These are phyloP conservation scores for Mesembryanthemum crystallinum DNA, from an alignment of 148 eudicot genomes.

Conservation along the genomic window DNA sequence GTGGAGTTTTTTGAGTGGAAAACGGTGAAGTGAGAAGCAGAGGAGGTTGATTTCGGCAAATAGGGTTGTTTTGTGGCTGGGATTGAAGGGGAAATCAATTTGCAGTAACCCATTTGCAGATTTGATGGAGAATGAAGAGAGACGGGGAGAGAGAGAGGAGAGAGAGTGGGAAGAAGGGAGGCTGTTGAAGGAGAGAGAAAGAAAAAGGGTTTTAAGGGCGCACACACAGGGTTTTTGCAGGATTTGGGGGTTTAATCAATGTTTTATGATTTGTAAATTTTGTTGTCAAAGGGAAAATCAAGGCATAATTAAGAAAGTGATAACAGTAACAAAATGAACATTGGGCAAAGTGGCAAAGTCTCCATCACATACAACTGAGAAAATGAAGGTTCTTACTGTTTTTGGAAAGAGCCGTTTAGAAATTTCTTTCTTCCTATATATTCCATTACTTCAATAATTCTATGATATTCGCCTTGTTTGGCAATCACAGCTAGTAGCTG, in stretches of 20 bases:
- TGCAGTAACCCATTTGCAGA: constrained; percentile 20
- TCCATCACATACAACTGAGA: too few species aligned
- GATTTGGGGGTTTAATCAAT: background rate
- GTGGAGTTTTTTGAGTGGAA: constrained; percentile 20
- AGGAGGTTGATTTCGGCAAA: background rate
- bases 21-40: constrained; percentile 4
- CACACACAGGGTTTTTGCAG: background rate
- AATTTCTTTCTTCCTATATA: too few species aligned
- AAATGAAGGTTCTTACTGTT: too few species aligned
- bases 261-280: too few species aligned
- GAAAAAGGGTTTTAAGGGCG: background rate
- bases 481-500: too few species aligned
- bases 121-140: background rate
- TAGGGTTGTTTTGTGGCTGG: constrained; percentile 13
- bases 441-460: too few species aligned
- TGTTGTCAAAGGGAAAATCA: too few species aligned
- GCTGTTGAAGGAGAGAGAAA: constrained; percentile 1
- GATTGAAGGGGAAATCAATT: constrained; percentile 21
- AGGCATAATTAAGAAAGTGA: too few species aligned
- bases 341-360: too few species aligned
- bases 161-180: background rate
- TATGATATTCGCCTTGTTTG: too few species aligned
- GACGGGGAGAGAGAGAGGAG: background rate
- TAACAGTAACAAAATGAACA: too few species aligned
- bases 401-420: too few species aligned